Conservation (phyloP, 1,139 yeast species). For the Kodamaea sp. region DNA sequence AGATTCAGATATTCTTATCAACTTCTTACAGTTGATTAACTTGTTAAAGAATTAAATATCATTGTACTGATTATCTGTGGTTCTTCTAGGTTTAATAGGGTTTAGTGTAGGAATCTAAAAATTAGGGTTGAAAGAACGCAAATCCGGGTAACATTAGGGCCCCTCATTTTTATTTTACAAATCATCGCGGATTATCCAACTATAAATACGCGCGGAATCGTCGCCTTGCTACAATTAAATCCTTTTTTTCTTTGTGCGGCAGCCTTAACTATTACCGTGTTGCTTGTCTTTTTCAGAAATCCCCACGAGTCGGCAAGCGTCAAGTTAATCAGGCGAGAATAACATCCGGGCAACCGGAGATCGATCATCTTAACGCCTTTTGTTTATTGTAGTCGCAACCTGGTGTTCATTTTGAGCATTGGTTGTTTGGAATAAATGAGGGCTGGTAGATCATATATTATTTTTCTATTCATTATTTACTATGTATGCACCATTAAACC, state of each 20-base stretch:
- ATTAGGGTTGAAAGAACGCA: not conserved
- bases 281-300: conserved; percentile 50
- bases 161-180: too few species aligned
- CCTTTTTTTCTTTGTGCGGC: conserved; percentile 46
- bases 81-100: too few species aligned
- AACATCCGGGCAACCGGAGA: conserved; percentile 34
- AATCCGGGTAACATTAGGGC: conserved; percentile 13
- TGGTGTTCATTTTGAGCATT: conserved; percentile 9
- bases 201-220: conserved; percentile 5
- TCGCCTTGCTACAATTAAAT: not conserved
- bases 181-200: not conserved
- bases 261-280: conserved; percentile 56
- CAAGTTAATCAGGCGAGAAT: conserved; percentile 51
- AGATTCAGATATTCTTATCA: too few species aligned
- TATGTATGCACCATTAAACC: conserved; percentile 34
- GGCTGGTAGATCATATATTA: conserved; percentile 52
- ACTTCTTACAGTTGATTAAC: too few species aligned
- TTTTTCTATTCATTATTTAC: not conserved
- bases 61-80: too few species aligned
- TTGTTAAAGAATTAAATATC: too few species aligned
- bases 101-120: not conserved
- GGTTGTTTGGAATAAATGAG: conserved; percentile 25
- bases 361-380: conserved; percentile 51
- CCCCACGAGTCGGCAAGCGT: conserved; percentile 55
- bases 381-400: conserved; percentile 23